phyloP scores from a whole-genome alignment of 768 basidiomycete species.

The Hemileccinum rubropunctum region DNA sequence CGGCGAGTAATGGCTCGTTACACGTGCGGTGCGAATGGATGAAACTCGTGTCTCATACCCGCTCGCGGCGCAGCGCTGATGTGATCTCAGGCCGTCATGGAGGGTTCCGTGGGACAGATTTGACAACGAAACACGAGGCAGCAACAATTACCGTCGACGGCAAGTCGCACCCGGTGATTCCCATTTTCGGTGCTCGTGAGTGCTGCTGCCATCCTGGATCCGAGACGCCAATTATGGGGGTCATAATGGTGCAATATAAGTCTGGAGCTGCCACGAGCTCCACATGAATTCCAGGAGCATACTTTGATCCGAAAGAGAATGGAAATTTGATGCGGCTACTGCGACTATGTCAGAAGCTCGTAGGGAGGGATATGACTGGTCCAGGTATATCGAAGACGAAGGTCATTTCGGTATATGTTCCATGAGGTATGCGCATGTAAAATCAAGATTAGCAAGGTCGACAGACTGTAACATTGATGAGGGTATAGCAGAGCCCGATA shows the following conservation, averaged over 20 bases:
- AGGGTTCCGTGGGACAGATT: conserved; percentile 15
- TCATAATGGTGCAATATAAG: background rate
- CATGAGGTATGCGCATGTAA: conserved; percentile 13
- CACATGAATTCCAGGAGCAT: background rate
- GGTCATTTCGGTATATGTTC: background rate
- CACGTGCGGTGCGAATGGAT: conserved; percentile 20
- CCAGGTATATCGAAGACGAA: conserved; percentile 3
- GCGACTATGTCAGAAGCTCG: background rate
- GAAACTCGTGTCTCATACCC: conserved; percentile 18
- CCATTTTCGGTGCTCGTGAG: conserved; percentile 8
- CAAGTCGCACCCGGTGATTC: conserved; percentile 11
- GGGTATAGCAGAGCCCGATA: background rate
- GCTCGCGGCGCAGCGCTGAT: conserved; percentile 10
- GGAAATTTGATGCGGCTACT: background rate
- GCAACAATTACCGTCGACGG: conserved; percentile 8
- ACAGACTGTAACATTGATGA: background rate
- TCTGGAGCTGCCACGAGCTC: conserved; percentile 2
- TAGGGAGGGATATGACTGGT: background rate
- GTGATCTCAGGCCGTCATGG: conserved; percentile 11
- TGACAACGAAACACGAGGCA: conserved; percentile 30
- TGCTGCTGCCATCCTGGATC: conserved; percentile 12
- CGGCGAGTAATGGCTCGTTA: conserved; percentile 9
- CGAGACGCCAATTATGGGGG: conserved; percentile 6
- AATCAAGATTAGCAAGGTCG: background rate
- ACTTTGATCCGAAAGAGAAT: background rate